Percentiles rank a stretch among this genome's conserved stretches.
Evolutionary conservation across 2,329 filamentous ascomycete species (phyloP).

Genomic region (Cladosporium sp.): DNA sequence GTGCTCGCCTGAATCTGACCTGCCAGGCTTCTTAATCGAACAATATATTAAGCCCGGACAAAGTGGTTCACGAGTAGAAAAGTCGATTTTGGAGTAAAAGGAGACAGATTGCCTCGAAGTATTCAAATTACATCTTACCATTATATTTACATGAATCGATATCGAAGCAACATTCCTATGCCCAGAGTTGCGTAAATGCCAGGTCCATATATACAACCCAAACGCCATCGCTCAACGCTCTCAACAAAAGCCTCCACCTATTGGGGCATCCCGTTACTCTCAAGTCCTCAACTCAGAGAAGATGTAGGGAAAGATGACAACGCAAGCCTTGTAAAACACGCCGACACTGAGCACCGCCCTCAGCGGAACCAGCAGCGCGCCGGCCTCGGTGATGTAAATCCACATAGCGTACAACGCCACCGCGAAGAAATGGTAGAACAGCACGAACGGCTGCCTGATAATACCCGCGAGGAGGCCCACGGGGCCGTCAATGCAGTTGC

Average conservation of each 20-base stretch:
- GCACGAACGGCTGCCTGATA: constrained; percentile 66
- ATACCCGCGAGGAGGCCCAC: constrained; percentile 76
- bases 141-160: too few relatives aligned
- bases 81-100: too few relatives aligned
- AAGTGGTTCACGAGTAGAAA: too few relatives aligned
- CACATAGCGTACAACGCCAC: constrained; percentile 87
- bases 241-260: background rate
- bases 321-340: constrained; percentile 47
- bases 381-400: constrained; percentile 50
- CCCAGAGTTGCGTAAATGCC: constrained; percentile 3
- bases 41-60: too few relatives aligned
- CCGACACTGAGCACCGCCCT: constrained; percentile 34
- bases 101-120: too few relatives aligned
- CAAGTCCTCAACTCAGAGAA: constrained; percentile 31
- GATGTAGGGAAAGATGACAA: constrained; percentile 48
- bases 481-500: constrained; percentile 69
- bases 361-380: constrained; percentile 33
- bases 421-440: constrained; percentile 90
- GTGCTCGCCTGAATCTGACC: too few relatives aligned
- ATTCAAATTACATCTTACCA: too few relatives aligned
- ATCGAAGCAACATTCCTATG: background rate
- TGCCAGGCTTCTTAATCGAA: too few relatives aligned
- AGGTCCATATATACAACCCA: background rate
- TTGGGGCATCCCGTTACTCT: background rate
- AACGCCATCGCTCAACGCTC: constrained; percentile 10